These are phyloP conservation scores for Ambrosiella beaveri DNA, from an alignment of 2,329 filamentous ascomycete genomes.

Conservation along the genomic window DNA sequence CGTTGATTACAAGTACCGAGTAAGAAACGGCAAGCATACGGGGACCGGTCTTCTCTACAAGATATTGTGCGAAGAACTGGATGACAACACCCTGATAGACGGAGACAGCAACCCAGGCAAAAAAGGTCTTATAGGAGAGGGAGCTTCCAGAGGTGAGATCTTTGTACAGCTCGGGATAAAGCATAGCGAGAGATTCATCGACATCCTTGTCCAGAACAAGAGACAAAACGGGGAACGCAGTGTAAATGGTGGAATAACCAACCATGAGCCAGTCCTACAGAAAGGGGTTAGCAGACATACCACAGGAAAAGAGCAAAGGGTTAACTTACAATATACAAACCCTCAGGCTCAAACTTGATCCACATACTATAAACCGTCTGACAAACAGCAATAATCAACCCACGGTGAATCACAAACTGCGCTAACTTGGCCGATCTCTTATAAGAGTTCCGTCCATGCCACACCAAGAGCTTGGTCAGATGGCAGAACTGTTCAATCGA, in stretches of 20 bases:
- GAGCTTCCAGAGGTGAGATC: conserved; percentile 81
- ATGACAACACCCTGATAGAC: conserved; percentile 93
- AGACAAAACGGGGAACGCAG: conserved; percentile 79
- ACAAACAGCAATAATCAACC: conserved; percentile 84
- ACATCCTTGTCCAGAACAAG: conserved; percentile 91
- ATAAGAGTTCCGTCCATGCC: conserved; percentile 96
- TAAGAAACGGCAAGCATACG: conserved; percentile 83
- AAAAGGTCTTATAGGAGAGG: conserved; percentile 84
- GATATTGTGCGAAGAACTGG: conserved; percentile 78
- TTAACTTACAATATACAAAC: conserved; percentile 54
- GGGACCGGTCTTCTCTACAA: conserved; percentile 58
- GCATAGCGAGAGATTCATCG: conserved; percentile 77
- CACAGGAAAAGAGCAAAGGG: background rate
- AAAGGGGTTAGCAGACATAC: background rate
- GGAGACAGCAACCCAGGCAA: conserved; percentile 87
- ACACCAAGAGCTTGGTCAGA: conserved; percentile 89
- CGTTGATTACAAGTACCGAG: conserved; percentile 81
- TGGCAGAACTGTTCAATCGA: conserved; percentile 92
- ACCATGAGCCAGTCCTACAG: conserved; percentile 78
- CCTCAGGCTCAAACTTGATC: conserved; percentile 79
- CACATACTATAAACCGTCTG: conserved; percentile 97
- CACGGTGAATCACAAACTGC: conserved; percentile 96
- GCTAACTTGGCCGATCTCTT: conserved; percentile 89
- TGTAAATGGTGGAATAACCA: conserved; percentile 92
- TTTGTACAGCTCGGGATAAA: conserved; percentile 95